Base-by-base conservation (phyloP, 2,329 filamentous ascomycete species). In the Ceratocystis destructans region DNA sequence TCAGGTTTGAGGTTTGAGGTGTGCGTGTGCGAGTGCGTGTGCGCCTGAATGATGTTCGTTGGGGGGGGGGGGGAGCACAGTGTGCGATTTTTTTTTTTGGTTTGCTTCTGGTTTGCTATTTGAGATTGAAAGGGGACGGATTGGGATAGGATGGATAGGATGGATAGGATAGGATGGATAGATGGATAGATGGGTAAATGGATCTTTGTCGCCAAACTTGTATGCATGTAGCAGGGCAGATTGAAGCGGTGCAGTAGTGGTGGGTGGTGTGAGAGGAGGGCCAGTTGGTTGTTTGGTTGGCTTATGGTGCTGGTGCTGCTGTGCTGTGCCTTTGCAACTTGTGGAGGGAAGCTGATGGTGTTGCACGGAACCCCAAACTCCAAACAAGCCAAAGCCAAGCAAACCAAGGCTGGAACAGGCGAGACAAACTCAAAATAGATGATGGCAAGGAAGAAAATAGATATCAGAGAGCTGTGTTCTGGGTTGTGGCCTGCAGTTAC, bases 371-470 rank as follows among this genome's bases (percentile, higher is more conserved):
- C 53, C 37, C 53, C 53, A 57, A 28, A 57, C 22, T 22, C 53
- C 61, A 66, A 66, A 48, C 53, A 66, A 62, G 62, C 45, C 44
- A 45, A 63, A 41, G 12, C 37, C 15, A 63, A 45, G 25, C 61
- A 62, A 20, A 17, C 37, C 61, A 45, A 48, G 37, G 61, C 61
- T 17, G 45, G 61, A 48, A 48, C 53, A 55, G 50, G 22, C 53
- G 37, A 37, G 48, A 61, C 64, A 22, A 33, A 31, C 53, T 57
- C 22, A 57, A 57, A 57, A 57, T 57, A 57, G 53, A 22, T 12
- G n/a, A 12, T 8, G 5, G 12, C 37, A 41, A 41, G 37, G 37
- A 41, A 41, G 37, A 41, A 41, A 12, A 41, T 41, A 12, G 37
- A 41, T 41, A 41, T 22, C 25, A 53, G 53, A 57, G 22, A 28